A percentile compares a stretch with the other conserved stretches of the same genome.
phyloP scores from a whole-genome alignment of 345 rosid species.

The Rhizophora mangle region DNA sequence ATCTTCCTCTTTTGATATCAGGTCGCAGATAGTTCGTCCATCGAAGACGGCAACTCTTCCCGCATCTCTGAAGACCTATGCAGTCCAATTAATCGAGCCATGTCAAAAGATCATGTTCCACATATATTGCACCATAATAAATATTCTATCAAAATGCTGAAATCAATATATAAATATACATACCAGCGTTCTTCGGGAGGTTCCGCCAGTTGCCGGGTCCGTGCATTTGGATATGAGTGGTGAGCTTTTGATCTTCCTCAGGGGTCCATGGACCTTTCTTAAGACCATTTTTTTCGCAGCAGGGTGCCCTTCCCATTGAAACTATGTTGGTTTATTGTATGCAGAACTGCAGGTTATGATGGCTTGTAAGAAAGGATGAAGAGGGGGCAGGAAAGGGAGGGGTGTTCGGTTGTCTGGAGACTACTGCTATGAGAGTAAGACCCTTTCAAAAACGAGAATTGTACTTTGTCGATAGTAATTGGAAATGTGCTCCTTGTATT shows the following conservation, averaged over 20 bases:
- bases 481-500: neutral
- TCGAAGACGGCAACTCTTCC: conserved; percentile 96
- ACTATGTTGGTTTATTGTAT: too few species aligned
- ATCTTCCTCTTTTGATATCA: conserved; percentile 89
- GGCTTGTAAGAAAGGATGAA: too few species aligned
- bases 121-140: too few species aligned
- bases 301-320: conserved; percentile 35
- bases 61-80: conserved; percentile 87
- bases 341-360: neutral
- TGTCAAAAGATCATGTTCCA: too few species aligned
- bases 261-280: conserved; percentile 39
- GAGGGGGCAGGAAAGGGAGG: too few species aligned
- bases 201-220: conserved; percentile 35
- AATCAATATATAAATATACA: neutral
- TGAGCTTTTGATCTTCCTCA: conserved; percentile 32
- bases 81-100: too few species aligned
- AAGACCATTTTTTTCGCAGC: conserved; percentile 34
- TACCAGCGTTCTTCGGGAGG: conserved; percentile 38
- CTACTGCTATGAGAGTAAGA: neutral
- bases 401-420: neutral
- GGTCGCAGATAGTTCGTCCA: conserved; percentile 97
- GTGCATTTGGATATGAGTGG: conserved; percentile 20
- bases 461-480: neutral
- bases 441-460: neutral
- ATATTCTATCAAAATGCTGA: neutral